These are phyloP conservation scores for Bacterosira constricta DNA, from an alignment of 108 stramenopile genomes.

Conservation along the genomic window DNA sequence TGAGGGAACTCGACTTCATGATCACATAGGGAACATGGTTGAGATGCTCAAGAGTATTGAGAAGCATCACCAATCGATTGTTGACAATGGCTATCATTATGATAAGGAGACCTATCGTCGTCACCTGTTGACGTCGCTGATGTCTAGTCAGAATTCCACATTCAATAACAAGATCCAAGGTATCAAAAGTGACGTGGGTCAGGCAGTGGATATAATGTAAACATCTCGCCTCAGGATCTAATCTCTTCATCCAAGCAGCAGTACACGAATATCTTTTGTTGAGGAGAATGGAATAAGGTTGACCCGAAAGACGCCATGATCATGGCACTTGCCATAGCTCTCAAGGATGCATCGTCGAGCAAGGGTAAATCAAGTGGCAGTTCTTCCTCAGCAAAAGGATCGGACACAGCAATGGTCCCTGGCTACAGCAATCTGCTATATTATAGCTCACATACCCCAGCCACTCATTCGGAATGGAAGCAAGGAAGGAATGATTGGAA, in stretches of 20 bases:
- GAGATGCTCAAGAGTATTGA: neutral
- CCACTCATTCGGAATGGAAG: no score
- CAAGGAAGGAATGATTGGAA: no score
- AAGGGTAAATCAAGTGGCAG: neutral
- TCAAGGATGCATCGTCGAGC: neutral
- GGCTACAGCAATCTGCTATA: neutral
- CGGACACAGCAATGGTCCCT: neutral
- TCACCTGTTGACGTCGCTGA: neutral
- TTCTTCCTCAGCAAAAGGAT: neutral
- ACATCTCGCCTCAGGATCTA: neutral
- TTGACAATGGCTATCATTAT: neutral
- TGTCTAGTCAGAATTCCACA: neutral
- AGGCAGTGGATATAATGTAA: neutral
- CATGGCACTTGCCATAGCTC: neutral
- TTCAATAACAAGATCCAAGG: no score
- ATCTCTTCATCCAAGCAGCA: neutral
- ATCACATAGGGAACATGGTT: no score
- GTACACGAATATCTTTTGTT: neutral
- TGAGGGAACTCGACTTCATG: no score
- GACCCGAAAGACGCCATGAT: constrained; percentile 3
- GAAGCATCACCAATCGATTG: neutral
- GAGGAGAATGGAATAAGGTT: neutral
- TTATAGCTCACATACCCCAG: no score
- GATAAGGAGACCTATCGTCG: neutral
- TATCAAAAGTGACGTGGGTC: constrained; percentile 3